phyloP scores from a whole-genome alignment of 257 asterid genomes.

The Avicennia marina region DNA sequence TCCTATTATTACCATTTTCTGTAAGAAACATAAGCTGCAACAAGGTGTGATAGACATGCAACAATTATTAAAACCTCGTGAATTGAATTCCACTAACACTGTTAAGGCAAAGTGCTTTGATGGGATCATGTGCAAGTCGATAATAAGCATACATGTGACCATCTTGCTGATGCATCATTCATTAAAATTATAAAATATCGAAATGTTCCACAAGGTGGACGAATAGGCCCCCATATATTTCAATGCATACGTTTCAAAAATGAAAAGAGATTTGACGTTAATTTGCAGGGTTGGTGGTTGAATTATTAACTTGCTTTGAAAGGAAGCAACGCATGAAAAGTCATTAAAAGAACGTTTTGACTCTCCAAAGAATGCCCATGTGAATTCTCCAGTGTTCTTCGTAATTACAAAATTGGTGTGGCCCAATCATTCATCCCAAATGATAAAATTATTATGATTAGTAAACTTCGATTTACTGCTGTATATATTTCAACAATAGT shows the following conservation, averaged over 20 bases:
- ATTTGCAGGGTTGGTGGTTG: neutral
- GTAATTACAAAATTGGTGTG: neutral
- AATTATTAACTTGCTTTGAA: neutral
- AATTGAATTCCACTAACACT: conserved; percentile 10
- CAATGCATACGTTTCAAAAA: neutral
- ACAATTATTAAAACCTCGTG: neutral
- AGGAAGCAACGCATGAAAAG: neutral
- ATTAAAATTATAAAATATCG: neutral
- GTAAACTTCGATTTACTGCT: neutral
- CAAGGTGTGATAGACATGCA: neutral
- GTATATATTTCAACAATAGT: neutral
- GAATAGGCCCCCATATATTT: neutral
- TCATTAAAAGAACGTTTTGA: neutral
- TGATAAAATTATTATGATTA: neutral
- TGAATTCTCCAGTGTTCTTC: neutral
- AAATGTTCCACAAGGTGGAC: neutral
- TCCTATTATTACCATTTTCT: neutral
- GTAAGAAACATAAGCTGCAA: neutral
- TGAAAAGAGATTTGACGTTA: neutral
- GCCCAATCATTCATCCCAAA: neutral
- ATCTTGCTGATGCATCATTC: neutral
- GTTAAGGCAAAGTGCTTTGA: neutral
- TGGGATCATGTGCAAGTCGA: conserved; percentile 6
- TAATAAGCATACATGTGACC: conserved; percentile 4
- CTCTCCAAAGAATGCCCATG: neutral